Conservation (phyloP, 2,329 filamentous ascomycete genomes). For the Apiospora hydei region DNA sequence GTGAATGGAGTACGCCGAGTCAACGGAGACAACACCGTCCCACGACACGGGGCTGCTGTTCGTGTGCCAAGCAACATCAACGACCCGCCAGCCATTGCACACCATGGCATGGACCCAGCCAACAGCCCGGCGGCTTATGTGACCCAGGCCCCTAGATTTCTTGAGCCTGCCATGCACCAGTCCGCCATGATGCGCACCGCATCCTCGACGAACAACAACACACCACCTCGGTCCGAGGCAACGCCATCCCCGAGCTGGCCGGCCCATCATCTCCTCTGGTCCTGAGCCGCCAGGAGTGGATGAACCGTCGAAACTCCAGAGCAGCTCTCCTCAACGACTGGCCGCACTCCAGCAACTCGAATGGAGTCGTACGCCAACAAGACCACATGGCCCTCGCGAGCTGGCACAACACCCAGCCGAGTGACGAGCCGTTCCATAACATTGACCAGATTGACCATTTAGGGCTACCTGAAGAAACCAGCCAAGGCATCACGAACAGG, state of each 20-base stretch:
- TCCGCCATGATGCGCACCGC: not conserved
- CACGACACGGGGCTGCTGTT: not conserved
- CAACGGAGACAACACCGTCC: not conserved
- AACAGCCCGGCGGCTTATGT: not conserved
- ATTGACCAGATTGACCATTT: conserved; percentile 13
- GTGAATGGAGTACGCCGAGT: not conserved
- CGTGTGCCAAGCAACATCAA: not conserved
- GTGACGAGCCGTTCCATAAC: not conserved
- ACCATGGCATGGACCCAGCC: not conserved
- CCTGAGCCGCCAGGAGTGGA: not conserved
- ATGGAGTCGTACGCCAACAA: not conserved
- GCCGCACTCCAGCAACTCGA: not conserved
- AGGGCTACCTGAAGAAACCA: not conserved
- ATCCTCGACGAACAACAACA: not conserved
- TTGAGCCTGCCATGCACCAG: not conserved
- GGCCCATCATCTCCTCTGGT: not conserved
- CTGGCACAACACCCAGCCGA: not conserved
- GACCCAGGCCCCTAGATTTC: not conserved
- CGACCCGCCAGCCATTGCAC: not conserved
- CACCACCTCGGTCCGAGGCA: not conserved
- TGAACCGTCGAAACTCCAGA: not conserved
- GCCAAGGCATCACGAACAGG: too few relatives aligned
- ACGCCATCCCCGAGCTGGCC: not conserved
- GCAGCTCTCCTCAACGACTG: not conserved
- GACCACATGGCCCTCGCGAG: not conserved